These are phyloP conservation scores for Aspergillus sclerotiicarbonarius DNA, from an alignment of 495 filamentous ascomycete species.

Conservation along the genomic window DNA sequence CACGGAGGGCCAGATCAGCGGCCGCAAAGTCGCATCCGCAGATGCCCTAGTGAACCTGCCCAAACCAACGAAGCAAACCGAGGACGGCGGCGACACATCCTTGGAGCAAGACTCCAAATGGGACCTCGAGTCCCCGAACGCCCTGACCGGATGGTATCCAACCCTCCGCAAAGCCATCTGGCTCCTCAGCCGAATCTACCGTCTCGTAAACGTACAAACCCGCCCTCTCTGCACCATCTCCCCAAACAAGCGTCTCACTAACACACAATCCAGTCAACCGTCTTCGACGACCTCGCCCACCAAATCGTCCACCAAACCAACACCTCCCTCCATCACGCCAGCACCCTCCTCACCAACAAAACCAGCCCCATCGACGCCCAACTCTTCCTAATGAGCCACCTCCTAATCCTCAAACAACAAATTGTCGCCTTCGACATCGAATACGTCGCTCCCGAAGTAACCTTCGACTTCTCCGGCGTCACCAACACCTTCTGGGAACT, in stretches of 20 bases:
- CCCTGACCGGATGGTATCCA: constrained; percentile 58
- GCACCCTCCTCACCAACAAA: constrained; percentile 8
- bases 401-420: constrained; percentile 86
- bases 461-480: constrained; percentile 74
- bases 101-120: constrained; percentile 47
- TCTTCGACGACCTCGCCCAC: constrained; percentile 77
- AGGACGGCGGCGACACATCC: constrained; percentile 47
- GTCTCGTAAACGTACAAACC: constrained; percentile 63
- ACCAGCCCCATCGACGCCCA: constrained; percentile 31
- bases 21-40: constrained; percentile 41
- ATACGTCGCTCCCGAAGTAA: constrained; percentile 72
- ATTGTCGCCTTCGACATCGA: constrained; percentile 91
- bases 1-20: constrained; percentile 47
- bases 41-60: constrained; percentile 48
- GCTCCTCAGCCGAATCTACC: constrained; percentile 81
- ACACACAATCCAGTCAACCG: constrained; percentile 52
- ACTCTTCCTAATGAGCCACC: constrained; percentile 87
- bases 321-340: constrained; percentile 56
- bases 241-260: neutral
- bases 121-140: constrained; percentile 53
- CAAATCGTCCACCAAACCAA: constrained; percentile 75
- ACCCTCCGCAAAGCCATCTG: constrained; percentile 76
- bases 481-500: constrained; percentile 78
- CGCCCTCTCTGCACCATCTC: constrained; percentile 21
- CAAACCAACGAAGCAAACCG: constrained; percentile 50